These are phyloP conservation scores for Raphanus hybrid DNA, from an alignment of 441 rosid species.

Conservation along the genomic window DNA sequence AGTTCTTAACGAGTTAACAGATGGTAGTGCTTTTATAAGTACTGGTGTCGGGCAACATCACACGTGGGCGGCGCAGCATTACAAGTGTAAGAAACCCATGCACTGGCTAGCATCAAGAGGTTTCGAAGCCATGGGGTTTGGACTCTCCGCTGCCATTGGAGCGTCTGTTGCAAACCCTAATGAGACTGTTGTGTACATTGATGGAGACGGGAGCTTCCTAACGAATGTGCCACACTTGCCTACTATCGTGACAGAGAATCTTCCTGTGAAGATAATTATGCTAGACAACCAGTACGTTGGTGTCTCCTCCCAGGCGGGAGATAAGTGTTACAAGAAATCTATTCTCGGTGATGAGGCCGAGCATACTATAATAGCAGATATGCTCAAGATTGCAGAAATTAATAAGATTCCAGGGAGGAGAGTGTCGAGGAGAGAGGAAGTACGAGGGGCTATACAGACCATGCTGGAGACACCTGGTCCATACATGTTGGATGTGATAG, in stretches of 20 bases:
- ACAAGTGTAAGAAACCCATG: conserved; percentile 80
- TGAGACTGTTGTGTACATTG: conserved; percentile 83
- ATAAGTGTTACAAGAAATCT: conserved; percentile 60
- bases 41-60: conserved; percentile 98
- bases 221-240: conserved; percentile 92
- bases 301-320: conserved; percentile 66
- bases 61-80: conserved; percentile 98
- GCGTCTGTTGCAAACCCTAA: conserved; percentile 92
- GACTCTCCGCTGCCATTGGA: conserved; percentile 94
- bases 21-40: conserved; percentile 82
- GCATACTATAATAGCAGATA: conserved; percentile 66
- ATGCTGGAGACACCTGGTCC: conserved; percentile 95
- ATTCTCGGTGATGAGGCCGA: conserved; percentile 58
- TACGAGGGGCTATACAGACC: conserved; percentile 72
- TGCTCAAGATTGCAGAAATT: conserved; percentile 79
- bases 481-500: conserved; percentile 79
- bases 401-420: conserved; percentile 86
- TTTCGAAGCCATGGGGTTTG: conserved; percentile 98
- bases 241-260: conserved; percentile 77
- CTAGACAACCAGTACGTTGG: conserved; percentile 92
- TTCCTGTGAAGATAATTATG: conserved; percentile 76
- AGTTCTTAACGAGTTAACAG: conserved; percentile 80
- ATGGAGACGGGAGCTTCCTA: conserved; percentile 91
- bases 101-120: conserved; percentile 95
- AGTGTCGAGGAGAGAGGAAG: conserved; percentile 63